A percentile compares a stretch with the other conserved stretches of the same genome.
Conservation (phyloP, 495 filamentous ascomycete genomes). For the Penicillium angulare region DNA sequence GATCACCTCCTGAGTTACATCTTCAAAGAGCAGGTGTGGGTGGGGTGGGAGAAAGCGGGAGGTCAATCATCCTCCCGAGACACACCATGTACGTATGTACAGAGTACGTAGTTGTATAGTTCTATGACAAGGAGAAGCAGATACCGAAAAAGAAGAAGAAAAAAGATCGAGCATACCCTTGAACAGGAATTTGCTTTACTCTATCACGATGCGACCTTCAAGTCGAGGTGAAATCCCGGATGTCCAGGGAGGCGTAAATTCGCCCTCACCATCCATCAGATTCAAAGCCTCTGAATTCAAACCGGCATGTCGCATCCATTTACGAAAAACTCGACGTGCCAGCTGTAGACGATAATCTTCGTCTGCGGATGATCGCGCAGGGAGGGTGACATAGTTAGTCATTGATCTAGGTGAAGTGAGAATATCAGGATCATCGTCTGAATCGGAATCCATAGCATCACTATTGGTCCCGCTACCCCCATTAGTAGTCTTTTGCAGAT, state of each 20-base stretch:
- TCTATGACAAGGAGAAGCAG: neutral
- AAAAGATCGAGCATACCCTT: no score
- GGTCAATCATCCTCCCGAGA: no score
- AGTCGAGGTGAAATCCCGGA: slow-evolving; percentile 70
- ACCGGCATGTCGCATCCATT: slow-evolving; percentile 73
- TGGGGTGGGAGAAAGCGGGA: no score
- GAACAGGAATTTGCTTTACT: slow-evolving; percentile 18
- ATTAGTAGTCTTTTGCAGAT: slow-evolving; percentile 26
- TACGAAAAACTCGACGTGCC: slow-evolving; percentile 59
- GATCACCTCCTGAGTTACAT: no score
- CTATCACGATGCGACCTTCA: slow-evolving; percentile 68
- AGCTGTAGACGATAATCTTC: slow-evolving; percentile 44
- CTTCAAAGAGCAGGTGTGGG: no score
- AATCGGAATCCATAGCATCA: slow-evolving; percentile 44
- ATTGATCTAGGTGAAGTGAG: slow-evolving; percentile 33
- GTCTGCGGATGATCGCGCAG: slow-evolving; percentile 36
- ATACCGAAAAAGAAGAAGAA: neutral
- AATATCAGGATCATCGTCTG: slow-evolving; percentile 44
- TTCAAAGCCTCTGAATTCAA: slow-evolving; percentile 41
- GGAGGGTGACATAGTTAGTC: slow-evolving; percentile 42
- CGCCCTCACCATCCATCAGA: slow-evolving; percentile 47
- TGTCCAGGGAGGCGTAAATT: slow-evolving; percentile 71
- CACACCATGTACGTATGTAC: no score
- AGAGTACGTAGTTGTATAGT: no score
- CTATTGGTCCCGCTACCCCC: slow-evolving; percentile 25